These are phyloP conservation scores for Wickerhamomyces strasburgensis DNA, from an alignment of 805 yeast genomes.

Conservation along the genomic window DNA sequence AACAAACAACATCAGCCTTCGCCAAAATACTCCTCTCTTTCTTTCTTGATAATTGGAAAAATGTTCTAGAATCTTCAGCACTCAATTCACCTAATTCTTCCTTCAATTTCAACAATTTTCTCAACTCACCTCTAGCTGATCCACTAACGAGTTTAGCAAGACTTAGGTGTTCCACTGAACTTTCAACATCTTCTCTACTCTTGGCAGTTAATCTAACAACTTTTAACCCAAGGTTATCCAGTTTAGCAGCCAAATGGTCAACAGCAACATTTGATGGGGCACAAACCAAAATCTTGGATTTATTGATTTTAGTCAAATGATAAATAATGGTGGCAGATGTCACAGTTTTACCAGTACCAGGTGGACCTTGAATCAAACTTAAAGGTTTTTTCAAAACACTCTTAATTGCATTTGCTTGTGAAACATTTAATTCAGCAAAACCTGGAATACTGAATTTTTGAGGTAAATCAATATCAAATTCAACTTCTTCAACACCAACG, in stretches of 20 bases:
- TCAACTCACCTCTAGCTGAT: conserved; percentile 50
- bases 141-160: conserved; percentile 48
- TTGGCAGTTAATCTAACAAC: conserved; percentile 77
- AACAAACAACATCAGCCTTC: conserved; percentile 73
- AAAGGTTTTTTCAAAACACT: conserved; percentile 66
- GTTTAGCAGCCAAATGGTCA: conserved; percentile 77
- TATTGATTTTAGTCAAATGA: conserved; percentile 59
- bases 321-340: conserved; percentile 86
- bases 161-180: conserved; percentile 51
- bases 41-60: conserved; percentile 35
- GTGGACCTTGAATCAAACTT: conserved; percentile 90
- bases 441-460: conserved; percentile 55
- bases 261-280: conserved; percentile 97
- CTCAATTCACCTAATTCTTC: conserved; percentile 68
- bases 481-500: conserved; percentile 59
- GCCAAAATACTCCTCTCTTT: conserved; percentile 48
- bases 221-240: conserved; percentile 63
- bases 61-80: conserved; percentile 43
- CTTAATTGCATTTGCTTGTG: conserved; percentile 76
- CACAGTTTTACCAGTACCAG: conserved; percentile 94
- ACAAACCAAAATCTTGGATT: conserved; percentile 72
- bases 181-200: conserved; percentile 75
- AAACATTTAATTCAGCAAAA: conserved; percentile 65
- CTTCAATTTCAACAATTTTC: conserved; percentile 52
- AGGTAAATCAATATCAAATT: conserved; percentile 60